A percentile compares a stretch with the other conserved stretches of the same genome.
phyloP scores from a whole-genome alignment of 2,329 filamentous ascomycete species.

The Diaporthe sp. region DNA sequence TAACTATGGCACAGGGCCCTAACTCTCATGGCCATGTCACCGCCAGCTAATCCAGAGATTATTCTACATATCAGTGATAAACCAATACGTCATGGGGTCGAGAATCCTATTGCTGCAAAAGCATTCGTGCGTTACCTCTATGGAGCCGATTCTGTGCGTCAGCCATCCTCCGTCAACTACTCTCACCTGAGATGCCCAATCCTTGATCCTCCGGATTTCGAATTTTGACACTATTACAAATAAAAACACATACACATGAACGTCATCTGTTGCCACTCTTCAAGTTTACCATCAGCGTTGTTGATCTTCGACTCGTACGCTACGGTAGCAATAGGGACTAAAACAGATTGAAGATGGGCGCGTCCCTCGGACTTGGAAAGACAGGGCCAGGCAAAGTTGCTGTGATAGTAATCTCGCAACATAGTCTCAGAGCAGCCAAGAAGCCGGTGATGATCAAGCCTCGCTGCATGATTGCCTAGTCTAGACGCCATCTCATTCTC shows the following conservation, averaged over 20 bases:
- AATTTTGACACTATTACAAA: background rate
- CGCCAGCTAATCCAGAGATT: too few relatives aligned
- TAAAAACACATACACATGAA: too few relatives aligned
- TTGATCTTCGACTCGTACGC: too few relatives aligned
- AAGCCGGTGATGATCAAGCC: background rate
- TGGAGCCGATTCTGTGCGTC: background rate
- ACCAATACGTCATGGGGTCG: too few relatives aligned
- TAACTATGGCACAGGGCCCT: too few relatives aligned
- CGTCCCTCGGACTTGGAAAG: background rate
- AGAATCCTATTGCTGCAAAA: background rate
- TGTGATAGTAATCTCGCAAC: background rate
- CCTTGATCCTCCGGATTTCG: background rate
- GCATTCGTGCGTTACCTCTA: background rate
- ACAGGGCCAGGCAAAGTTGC: background rate
- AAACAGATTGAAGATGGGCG: background rate
- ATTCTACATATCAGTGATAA: background rate
- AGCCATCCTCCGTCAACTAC: background rate
- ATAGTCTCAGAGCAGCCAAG: background rate
- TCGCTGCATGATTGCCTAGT: background rate
- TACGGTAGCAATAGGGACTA: too few relatives aligned
- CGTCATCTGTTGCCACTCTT: background rate
- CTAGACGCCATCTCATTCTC: background rate
- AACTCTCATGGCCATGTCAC: too few relatives aligned
- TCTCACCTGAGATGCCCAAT: background rate
- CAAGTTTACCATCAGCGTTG: background rate